These are phyloP conservation scores for Samsoniella hepiali DNA, from an alignment of 2,329 filamentous ascomycete genomes.

Conservation along the genomic window DNA sequence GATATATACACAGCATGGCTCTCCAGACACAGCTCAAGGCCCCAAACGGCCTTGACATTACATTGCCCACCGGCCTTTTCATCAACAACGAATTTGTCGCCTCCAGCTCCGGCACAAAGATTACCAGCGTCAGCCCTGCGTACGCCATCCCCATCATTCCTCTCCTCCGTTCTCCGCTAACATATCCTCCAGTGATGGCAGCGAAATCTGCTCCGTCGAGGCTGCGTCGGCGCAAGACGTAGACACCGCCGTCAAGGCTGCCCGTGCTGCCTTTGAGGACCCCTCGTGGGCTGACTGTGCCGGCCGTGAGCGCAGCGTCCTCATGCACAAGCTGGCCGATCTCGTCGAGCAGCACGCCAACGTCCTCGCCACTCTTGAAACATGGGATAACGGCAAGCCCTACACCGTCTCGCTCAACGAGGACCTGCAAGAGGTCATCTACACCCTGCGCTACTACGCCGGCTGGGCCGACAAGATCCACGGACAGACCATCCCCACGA, in stretches of 20 bases:
- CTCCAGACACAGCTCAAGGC: constrained; percentile 31
- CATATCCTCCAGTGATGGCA: constrained; percentile 27
- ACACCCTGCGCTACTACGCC: constrained; percentile 67
- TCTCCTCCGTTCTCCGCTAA: background rate
- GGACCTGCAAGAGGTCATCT: constrained; percentile 51
- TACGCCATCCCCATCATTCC: constrained; percentile 21
- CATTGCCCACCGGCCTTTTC: constrained; percentile 67
- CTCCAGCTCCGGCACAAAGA: constrained; percentile 53
- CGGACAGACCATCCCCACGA: constrained; percentile 71
- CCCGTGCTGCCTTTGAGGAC: constrained; percentile 65
- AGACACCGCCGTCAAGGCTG: constrained; percentile 38
- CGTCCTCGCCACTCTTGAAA: constrained; percentile 55
- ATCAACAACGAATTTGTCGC: constrained; percentile 74
- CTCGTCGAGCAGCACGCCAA: constrained; percentile 63
- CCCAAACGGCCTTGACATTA: constrained; percentile 63
- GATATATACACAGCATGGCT: constrained; percentile 15
- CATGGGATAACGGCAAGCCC: constrained; percentile 76
- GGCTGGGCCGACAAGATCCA: constrained; percentile 78
- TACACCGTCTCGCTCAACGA: constrained; percentile 63
- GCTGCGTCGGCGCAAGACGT: constrained; percentile 31
- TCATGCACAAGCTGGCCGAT: constrained; percentile 69
- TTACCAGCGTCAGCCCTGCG: constrained; percentile 58
- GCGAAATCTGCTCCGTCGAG: constrained; percentile 33
- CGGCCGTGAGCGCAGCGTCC: constrained; percentile 61
- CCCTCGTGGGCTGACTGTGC: constrained; percentile 67